phyloP scores from a whole-genome alignment of 2,329 filamentous ascomycete genomes.

The Stagonosporopsis chrysanthemi region DNA sequence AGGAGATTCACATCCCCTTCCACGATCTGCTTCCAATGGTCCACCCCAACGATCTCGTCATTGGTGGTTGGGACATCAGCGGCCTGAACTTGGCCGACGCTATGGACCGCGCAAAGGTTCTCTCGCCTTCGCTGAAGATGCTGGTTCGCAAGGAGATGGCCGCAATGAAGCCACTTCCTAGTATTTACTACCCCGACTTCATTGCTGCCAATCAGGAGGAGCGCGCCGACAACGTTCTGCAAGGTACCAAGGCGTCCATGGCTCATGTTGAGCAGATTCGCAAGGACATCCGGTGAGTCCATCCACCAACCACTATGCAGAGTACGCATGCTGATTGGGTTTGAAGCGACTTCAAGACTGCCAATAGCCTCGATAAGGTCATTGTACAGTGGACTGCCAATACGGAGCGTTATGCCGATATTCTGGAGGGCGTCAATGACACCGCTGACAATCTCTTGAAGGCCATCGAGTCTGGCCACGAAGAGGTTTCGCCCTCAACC shows the following conservation, averaged over 20 bases:
- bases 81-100: conserved; percentile 84
- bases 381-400: conserved; percentile 99
- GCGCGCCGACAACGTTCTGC: conserved; percentile 88
- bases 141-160: conserved; percentile 93
- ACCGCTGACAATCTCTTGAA: conserved; percentile 92
- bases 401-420: conserved; percentile 93
- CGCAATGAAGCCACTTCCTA: conserved; percentile 85
- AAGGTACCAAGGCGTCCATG: conserved; percentile 82
- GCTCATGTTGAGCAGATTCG: conserved; percentile 93
- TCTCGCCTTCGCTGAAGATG: conserved; percentile 92
- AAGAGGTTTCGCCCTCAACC: conserved; percentile 93
- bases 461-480: conserved; percentile 84
- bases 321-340: conserved; percentile 7
- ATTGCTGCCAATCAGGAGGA: conserved; percentile 98
- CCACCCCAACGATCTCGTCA: conserved; percentile 92
- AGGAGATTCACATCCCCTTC: conserved; percentile 96
- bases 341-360: conserved; percentile 79
- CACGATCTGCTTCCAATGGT: conserved; percentile 94
- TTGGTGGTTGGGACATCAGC: conserved; percentile 98
- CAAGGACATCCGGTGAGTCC: conserved; percentile 79
- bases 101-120: conserved; percentile 94
- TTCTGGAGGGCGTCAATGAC: conserved; percentile 90
- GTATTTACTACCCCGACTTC: conserved; percentile 99
- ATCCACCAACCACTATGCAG: not conserved
- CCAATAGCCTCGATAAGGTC: conserved; percentile 88